A percentile compares a stretch with the other conserved stretches of the same genome.
These are phyloP conservation scores for Coemansia sp. DNA, from an alignment of 192 early-diverging fungal genomes.

Conservation along the genomic window DNA sequence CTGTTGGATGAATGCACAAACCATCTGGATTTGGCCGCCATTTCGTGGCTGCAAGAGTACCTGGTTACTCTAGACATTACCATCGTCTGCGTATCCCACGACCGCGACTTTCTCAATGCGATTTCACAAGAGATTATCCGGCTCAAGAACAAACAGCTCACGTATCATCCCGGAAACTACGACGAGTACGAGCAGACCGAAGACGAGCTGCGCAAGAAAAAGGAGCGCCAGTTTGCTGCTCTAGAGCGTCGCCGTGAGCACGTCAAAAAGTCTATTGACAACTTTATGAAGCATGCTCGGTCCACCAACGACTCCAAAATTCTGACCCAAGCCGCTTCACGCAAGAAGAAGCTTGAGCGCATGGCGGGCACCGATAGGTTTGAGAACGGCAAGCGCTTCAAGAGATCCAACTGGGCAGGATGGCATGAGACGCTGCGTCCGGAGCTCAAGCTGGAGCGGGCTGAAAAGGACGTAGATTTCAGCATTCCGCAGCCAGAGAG, in stretches of 20 bases:
- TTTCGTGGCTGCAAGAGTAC: slow-evolving; percentile 87
- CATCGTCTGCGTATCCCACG: slow-evolving; percentile 85
- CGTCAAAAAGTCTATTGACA: slow-evolving; percentile 77
- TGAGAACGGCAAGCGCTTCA: slow-evolving; percentile 69
- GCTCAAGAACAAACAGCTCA: slow-evolving; percentile 67
- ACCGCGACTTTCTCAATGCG: slow-evolving; percentile 81
- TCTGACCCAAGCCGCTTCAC: slow-evolving; percentile 68
- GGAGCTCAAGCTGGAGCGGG: slow-evolving; percentile 58
- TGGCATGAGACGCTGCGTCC: slow-evolving; percentile 55
- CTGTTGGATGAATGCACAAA: slow-evolving; percentile 89
- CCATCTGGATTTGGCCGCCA: slow-evolving; percentile 87
- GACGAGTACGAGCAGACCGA: slow-evolving; percentile 75
- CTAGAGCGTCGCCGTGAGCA: slow-evolving; percentile 71
- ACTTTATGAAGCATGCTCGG: slow-evolving; percentile 67
- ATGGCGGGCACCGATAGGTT: slow-evolving; percentile 61
- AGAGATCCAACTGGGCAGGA: slow-evolving; percentile 59
- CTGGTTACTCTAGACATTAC: slow-evolving; percentile 62
- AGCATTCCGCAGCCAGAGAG: slow-evolving; percentile 67
- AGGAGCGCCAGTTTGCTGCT: slow-evolving; percentile 61
- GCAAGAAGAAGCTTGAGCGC: slow-evolving; percentile 74
- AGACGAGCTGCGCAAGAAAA: slow-evolving; percentile 68
- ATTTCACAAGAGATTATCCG: slow-evolving; percentile 75
- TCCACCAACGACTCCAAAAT: slow-evolving; percentile 81
- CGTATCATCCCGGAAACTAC: slow-evolving; percentile 83
- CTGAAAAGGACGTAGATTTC: slow-evolving; percentile 60